phyloP scores from a whole-genome alignment of 176 grass and related monocot genomes.

The Urochloa ruziziensis region DNA sequence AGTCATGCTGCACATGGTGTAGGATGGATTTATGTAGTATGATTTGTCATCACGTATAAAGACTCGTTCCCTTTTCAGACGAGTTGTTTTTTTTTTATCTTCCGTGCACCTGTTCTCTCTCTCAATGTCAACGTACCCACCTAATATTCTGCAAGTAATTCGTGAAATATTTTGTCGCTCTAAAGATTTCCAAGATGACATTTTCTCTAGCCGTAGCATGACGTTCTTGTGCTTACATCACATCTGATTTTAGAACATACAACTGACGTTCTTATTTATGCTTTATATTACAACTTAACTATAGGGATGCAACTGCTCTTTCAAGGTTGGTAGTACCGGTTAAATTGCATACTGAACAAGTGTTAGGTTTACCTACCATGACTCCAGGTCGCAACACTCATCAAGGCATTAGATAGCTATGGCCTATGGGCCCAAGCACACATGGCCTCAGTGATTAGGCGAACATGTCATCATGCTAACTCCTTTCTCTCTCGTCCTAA shows the following conservation, averaged over 20 bases:
- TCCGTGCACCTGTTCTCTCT: neutral
- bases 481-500: neutral
- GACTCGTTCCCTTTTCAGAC: neutral
- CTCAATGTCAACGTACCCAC: neutral
- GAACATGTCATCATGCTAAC: neutral
- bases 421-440: constrained; percentile 35
- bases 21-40: neutral
- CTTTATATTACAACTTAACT: constrained; percentile 1
- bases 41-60: neutral
- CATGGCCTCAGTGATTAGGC: constrained; percentile 22
- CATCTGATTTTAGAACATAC: neutral
- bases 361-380: constrained; percentile 48
- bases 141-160: neutral
- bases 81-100: neutral
- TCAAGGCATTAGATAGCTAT: constrained; percentile 11
- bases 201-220: neutral
- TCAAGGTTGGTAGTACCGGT: constrained; percentile 7
- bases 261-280: constrained; percentile 3
- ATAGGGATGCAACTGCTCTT: neutral
- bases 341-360: constrained; percentile 17
- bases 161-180: neutral
- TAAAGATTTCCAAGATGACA: neutral
- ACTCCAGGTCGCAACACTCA: constrained; percentile 19
- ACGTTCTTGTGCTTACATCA: constrained; percentile 25
- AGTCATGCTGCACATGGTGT: neutral